Conservation (phyloP, 768 basidiomycete species). For the Leccinellum albellum region DNA sequence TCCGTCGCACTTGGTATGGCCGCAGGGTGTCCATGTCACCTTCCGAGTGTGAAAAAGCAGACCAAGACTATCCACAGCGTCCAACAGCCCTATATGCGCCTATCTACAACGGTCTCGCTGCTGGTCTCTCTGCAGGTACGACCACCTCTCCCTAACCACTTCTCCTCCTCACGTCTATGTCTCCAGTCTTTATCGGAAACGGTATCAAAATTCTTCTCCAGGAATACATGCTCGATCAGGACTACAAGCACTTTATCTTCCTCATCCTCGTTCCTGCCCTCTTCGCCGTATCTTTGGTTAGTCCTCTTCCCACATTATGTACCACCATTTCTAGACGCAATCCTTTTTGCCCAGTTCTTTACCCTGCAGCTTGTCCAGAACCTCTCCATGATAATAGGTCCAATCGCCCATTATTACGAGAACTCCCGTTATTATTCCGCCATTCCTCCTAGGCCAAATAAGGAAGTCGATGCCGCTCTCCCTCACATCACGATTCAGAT, state of each 20-base stretch:
- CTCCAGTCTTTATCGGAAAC: conserved; percentile 59
- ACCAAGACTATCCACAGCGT: conserved; percentile 12
- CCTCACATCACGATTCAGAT: conserved; percentile 53
- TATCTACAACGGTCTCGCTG: conserved; percentile 27
- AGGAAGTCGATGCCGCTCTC: conserved; percentile 40
- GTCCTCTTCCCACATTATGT: conserved; percentile 3
- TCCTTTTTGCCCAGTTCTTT: conserved; percentile 33
- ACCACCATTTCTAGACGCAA: background rate
- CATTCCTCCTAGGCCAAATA: conserved; percentile 38
- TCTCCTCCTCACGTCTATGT: background rate
- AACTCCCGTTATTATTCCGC: conserved; percentile 57
- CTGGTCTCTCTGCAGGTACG: conserved; percentile 25
- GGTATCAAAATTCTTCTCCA: conserved; percentile 57
- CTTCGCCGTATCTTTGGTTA: conserved; percentile 45
- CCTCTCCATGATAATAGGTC: conserved; percentile 42
- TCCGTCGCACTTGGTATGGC: conserved; percentile 60
- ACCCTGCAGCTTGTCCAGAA: conserved; percentile 39
- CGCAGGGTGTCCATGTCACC: conserved; percentile 42
- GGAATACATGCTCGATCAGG: conserved; percentile 49
- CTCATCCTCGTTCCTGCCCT: conserved; percentile 38
- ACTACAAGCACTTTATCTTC: conserved; percentile 39
- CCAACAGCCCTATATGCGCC: conserved; percentile 24
- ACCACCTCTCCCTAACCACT: background rate
- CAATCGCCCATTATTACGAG: conserved; percentile 47
- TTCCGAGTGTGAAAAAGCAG: conserved; percentile 26